These are phyloP conservation scores for Monoraphidium neglectum DNA, from an alignment of 139 green algal genomes.

Conservation along the genomic window DNA sequence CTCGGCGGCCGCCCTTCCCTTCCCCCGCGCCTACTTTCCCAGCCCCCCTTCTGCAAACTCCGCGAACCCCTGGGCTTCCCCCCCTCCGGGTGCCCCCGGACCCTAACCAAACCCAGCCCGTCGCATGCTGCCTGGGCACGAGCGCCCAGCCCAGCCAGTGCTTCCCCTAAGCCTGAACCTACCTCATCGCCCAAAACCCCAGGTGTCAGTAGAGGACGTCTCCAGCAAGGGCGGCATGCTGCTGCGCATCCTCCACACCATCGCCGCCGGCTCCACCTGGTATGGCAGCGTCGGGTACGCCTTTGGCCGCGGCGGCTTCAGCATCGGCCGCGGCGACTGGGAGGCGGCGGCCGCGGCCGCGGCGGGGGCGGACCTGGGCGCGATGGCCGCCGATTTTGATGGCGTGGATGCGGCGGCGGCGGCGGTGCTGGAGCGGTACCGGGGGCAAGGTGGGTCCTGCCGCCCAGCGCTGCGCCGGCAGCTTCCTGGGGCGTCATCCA, in stretches of 20 bases:
- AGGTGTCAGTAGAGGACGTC: constrained; percentile 91
- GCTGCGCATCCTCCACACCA: constrained; percentile 85
- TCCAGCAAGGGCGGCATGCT: constrained; percentile 91
- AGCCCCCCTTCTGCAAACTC: too few species aligned
- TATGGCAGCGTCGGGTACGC: constrained; percentile 94
- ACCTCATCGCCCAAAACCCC: too few species aligned
- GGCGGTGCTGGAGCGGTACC: constrained; percentile 63
- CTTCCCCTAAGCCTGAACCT: too few species aligned
- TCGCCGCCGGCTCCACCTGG: constrained; percentile 79
- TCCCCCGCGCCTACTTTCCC: too few species aligned
- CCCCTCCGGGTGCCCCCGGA: too few species aligned
- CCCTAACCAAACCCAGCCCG: too few species aligned
- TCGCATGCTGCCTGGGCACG: too few species aligned
- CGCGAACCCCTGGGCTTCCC: too few species aligned
- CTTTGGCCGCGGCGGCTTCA: constrained; percentile 89
- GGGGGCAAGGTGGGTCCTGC: constrained; percentile 2
- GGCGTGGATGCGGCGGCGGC: constrained; percentile 39
- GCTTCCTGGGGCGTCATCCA: neutral
- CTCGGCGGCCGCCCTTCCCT: neutral
- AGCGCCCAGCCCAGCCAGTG: too few species aligned
- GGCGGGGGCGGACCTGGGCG: constrained; percentile 38
- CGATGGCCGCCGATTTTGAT: constrained; percentile 62
- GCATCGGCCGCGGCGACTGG: constrained; percentile 69
- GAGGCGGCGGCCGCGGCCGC: constrained; percentile 49
- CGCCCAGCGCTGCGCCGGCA: neutral